Percentiles rank a stretch among this genome's conserved stretches.
Evolutionary conservation across 805 yeast genomes (phyloP).

Genomic region (Komagataella phaffii): DNA sequence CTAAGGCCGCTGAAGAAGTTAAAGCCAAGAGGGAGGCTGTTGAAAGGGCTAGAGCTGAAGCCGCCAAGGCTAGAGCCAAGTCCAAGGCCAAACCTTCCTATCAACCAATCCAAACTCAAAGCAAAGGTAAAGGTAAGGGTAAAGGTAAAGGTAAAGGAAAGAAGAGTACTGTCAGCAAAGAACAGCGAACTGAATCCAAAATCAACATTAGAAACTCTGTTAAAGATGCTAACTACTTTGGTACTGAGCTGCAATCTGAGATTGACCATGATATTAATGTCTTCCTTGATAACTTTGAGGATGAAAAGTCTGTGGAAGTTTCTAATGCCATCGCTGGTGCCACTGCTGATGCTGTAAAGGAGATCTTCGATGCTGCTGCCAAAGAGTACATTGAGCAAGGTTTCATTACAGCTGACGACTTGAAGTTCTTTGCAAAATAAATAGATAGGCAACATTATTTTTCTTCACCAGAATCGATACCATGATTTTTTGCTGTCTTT

Average conservation of each 20-base stretch:
- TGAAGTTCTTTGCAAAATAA: conserved; percentile 33
- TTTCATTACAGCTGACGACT: conserved; percentile 31
- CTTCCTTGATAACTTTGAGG: conserved; percentile 71
- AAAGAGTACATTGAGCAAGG: conserved; percentile 27
- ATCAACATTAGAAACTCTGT: conserved; percentile 52
- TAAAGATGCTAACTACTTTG: conserved; percentile 78
- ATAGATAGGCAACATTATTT: neutral
- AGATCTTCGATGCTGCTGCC: conserved; percentile 41
- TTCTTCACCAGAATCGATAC: conserved; percentile 2
- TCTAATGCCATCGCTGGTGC: conserved; percentile 40
- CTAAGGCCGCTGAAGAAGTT: conserved; percentile 92
- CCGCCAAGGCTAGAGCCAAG: conserved; percentile 51
- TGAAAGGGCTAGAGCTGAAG: conserved; percentile 65
- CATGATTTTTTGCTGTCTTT: conserved; percentile 1
- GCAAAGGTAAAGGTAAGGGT: conserved; percentile 91
- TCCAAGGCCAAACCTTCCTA: conserved; percentile 9
- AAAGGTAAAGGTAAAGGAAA: conserved; percentile 14
- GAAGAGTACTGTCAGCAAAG: neutral
- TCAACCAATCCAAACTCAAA: conserved; percentile 88
- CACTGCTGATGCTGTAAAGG: conserved; percentile 45
- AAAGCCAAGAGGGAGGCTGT: conserved; percentile 80
- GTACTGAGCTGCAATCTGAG: conserved; percentile 54
- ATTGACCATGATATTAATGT: conserved; percentile 73
- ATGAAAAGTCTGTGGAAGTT: conserved; percentile 59
- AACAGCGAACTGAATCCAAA: conserved; percentile 53